A percentile compares a stretch with the other conserved stretches of the same genome.
phyloP scores from a whole-genome alignment of 495 filamentous ascomycete genomes.

The Chaetomium tenue region DNA sequence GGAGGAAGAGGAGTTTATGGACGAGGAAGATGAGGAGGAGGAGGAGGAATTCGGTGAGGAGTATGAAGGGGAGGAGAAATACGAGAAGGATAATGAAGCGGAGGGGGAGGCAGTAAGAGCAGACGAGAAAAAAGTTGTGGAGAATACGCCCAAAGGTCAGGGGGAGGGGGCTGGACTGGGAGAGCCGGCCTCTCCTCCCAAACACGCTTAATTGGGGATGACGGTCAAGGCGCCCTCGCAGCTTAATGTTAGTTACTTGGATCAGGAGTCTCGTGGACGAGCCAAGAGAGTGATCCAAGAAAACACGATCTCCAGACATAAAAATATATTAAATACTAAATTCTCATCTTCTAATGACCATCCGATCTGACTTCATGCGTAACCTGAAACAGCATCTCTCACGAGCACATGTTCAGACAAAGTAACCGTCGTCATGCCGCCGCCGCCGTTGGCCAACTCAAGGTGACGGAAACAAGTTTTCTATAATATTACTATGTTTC shows the following conservation, averaged over 20 bases:
- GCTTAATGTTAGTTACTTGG: slow-evolving; percentile 24
- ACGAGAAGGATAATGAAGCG: neutral
- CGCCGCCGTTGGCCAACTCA: neutral
- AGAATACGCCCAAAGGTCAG: neutral
- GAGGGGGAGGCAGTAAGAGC: neutral
- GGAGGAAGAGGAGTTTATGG: slow-evolving; percentile 24
- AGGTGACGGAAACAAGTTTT: neutral
- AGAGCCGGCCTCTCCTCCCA: slow-evolving; percentile 15
- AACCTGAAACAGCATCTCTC: neutral
- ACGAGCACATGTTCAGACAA: neutral
- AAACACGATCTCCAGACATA: neutral
- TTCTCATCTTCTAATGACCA: neutral
- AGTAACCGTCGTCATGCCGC: neutral
- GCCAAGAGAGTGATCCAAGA: neutral
- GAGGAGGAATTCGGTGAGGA: slow-evolving; percentile 18
- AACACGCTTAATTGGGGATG: slow-evolving; percentile 31
- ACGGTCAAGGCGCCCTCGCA: slow-evolving; percentile 24
- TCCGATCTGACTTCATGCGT: neutral
- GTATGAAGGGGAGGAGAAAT: slow-evolving; percentile 18
- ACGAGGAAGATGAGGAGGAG: slow-evolving; percentile 21
- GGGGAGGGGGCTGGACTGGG: neutral
- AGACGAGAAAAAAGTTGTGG: neutral
- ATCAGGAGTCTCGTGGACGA: neutral
- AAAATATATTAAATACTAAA: neutral
- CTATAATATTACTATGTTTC: no score